Evolutionary conservation across 768 basidiomycete genomes (phyloP).

Genomic region (Kwoniella bestiolae): DNA sequence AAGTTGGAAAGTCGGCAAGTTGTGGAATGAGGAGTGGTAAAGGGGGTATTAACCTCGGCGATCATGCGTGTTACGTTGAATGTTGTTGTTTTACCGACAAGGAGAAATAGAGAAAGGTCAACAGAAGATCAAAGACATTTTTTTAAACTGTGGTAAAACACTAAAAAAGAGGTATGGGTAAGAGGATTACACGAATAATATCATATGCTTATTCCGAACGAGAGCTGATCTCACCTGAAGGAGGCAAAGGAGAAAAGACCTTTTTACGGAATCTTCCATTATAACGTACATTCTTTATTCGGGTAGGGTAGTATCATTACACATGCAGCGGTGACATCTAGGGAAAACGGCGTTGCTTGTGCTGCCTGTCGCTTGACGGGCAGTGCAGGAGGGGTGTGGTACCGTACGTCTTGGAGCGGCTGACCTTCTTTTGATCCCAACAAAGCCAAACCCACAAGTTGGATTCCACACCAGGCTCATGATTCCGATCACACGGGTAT

Average conservation of each 20-base stretch:
- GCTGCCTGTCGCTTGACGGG: no score
- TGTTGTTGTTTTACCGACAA: neutral
- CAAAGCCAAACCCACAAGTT: neutral
- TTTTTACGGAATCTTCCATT: neutral
- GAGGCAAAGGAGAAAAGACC: neutral
- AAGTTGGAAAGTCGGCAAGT: neutral
- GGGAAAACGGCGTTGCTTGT: no score
- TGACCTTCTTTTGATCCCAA: neutral
- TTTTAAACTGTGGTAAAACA: neutral
- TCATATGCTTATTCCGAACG: conserved; percentile 4
- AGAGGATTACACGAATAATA: neutral
- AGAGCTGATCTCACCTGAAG: neutral
- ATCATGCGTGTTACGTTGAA: neutral
- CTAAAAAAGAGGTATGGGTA: neutral
- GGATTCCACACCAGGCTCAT: neutral
- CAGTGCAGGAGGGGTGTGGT: no score
- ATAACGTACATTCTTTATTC: no score
- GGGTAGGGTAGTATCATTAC: no score
- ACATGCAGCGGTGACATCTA: no score
- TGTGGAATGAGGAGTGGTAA: neutral
- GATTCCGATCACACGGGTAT: conserved; percentile 2
- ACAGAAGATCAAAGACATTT: neutral
- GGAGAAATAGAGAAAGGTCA: neutral
- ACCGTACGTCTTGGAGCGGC: neutral
- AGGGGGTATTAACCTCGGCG: conserved; percentile 4